A percentile compares a stretch with the other conserved stretches of the same genome.
Conservation (phyloP, 345 rosid genomes). For the Salix caprea region DNA sequence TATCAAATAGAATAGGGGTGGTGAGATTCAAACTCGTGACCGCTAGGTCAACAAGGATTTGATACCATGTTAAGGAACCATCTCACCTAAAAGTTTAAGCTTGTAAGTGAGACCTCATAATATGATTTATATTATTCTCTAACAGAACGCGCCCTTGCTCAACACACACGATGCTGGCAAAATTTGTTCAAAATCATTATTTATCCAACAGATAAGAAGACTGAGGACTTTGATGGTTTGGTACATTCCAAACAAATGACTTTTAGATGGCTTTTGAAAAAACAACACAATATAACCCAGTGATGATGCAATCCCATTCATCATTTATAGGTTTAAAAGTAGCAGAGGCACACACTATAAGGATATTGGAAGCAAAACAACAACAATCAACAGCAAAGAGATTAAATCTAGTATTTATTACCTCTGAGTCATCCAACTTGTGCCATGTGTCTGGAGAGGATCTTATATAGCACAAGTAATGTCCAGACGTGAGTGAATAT, state of each 20-base stretch:
- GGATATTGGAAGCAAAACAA: not conserved
- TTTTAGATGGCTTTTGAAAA: not conserved
- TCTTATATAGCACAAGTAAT: slow-evolving; percentile 60
- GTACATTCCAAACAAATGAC: not conserved
- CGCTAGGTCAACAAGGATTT: no score
- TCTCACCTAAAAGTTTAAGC: no score
- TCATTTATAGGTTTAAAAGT: not conserved
- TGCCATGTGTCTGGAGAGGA: slow-evolving; percentile 75
- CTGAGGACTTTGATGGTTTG: not conserved
- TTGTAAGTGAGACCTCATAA: no score
- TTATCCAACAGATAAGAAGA: not conserved
- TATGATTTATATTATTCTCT: no score
- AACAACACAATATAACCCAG: not conserved
- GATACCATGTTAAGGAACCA: no score
- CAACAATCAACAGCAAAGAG: not conserved
- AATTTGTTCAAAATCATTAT: not conserved
- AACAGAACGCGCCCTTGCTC: not conserved
- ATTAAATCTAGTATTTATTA: slow-evolving; percentile 19
- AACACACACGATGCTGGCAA: not conserved
- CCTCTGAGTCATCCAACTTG: slow-evolving; percentile 61
- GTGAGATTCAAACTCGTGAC: no score
- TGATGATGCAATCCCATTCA: not conserved
- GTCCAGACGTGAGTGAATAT: slow-evolving; percentile 52
- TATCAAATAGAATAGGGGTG: no score
- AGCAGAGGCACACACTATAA: not conserved